phyloP scores from a whole-genome alignment of 768 basidiomycete genomes.

The Leccinum longicurvipes region DNA sequence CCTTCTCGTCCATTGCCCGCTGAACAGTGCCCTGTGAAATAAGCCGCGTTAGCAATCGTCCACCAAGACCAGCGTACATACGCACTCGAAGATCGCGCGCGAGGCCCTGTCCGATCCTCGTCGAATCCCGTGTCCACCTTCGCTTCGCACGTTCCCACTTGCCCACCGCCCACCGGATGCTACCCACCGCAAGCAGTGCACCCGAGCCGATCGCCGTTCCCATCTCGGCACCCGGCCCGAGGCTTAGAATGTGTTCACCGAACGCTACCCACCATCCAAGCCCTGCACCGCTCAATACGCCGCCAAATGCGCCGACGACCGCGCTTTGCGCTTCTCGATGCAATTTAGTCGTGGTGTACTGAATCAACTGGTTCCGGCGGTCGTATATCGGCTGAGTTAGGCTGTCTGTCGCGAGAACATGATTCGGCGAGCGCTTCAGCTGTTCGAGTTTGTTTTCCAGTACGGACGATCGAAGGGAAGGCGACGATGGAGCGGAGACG shows the following conservation, averaged over 20 bases:
- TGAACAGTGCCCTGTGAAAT: slow-evolving; percentile 44
- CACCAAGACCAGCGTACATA: background rate
- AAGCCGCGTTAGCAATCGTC: background rate
- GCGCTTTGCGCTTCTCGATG: slow-evolving; percentile 63
- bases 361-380: slow-evolving; percentile 52
- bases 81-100: slow-evolving; percentile 62
- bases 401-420: slow-evolving; percentile 40
- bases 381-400: slow-evolving; percentile 50
- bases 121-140: slow-evolving; percentile 68
- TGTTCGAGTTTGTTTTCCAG: slow-evolving; percentile 60
- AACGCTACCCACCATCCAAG: slow-evolving; percentile 54
- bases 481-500: slow-evolving; percentile 31
- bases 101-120: slow-evolving; percentile 57
- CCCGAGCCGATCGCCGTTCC: slow-evolving; percentile 61
- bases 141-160: slow-evolving; percentile 67
- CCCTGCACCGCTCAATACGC: slow-evolving; percentile 46
- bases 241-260: slow-evolving; percentile 38
- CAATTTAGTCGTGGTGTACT: slow-evolving; percentile 53
- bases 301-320: slow-evolving; percentile 48
- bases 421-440: slow-evolving; percentile 43
- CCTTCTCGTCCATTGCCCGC: slow-evolving; percentile 47
- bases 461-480: slow-evolving; percentile 46
- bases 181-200: slow-evolving; percentile 44
- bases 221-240: slow-evolving; percentile 42
- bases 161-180: slow-evolving; percentile 61